Conservation (phyloP, 345 rosid species). For the Laguncularia racemosa region DNA sequence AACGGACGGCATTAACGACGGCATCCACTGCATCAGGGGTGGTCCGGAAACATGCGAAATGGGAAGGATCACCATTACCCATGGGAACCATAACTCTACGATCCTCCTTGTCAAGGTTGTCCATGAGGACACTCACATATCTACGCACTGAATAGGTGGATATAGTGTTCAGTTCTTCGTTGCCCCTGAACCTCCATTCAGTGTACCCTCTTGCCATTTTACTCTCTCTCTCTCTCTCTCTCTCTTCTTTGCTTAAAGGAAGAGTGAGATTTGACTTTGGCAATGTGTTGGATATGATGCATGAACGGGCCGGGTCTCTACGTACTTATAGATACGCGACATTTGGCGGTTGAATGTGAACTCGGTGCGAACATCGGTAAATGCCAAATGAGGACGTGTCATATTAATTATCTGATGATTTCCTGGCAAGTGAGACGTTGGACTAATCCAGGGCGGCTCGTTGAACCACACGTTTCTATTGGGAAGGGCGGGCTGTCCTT, state of each 20-base stretch:
- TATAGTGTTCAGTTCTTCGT: conserved; percentile 15
- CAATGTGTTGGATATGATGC: too few relatives aligned
- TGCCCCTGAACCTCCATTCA: conserved; percentile 25
- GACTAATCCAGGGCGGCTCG: too few relatives aligned
- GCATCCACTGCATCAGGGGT: conserved; percentile 47
- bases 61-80: conserved; percentile 75
- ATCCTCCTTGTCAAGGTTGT: conserved; percentile 31
- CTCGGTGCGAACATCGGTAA: too few relatives aligned
- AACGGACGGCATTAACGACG: conserved; percentile 36
- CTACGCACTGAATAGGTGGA: conserved; percentile 31
- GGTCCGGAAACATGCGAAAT: conserved; percentile 52
- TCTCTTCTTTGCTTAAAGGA: neutral
- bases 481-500: too few relatives aligned
- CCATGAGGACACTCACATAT: conserved; percentile 25
- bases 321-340: too few relatives aligned
- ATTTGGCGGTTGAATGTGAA: too few relatives aligned
- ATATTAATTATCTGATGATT: too few relatives aligned
- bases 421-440: too few relatives aligned
- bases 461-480: too few relatives aligned
- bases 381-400: too few relatives aligned
- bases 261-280: too few relatives aligned
- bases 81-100: conserved; percentile 33
- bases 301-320: too few relatives aligned
- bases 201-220: conserved; percentile 5
- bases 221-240: neutral